Evolutionary conservation across 305 asterid genomes (phyloP), one percentile per base, ranked within the genome.

Genomic region (Coffea humblotiana): DNA sequence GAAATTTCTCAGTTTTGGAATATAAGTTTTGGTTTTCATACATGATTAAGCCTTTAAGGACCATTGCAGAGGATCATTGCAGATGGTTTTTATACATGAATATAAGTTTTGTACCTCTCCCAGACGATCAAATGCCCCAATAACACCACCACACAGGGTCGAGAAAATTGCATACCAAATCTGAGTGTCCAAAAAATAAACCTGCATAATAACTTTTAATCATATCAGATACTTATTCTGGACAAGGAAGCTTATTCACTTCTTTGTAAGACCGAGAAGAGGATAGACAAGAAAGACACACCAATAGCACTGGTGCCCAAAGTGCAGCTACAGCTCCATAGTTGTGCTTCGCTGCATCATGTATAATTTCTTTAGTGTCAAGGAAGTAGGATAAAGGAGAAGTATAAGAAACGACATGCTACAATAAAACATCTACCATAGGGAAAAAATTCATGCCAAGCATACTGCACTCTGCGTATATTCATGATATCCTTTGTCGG

Each of bases 381-480:
- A 49, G 45, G 48, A 63, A 64, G 51, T 47, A 18, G 66, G 71
- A 40, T 40, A 40, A 74, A 54, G 65, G 65, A 73, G 32, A 64
- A 83, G 77, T 73, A 58, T 81, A 82, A 48, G 71, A 45, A 77
- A 45, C 60, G 72, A 77, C 35, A 83, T 75, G 21, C 3, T 12
- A 69, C 56, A 40, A 5, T 79, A 72, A 73, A 72, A 84, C 82
- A 75, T 89, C n/a, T 14, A 92, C 99, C 98, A 80, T 92, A 35
- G 40, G 99, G 99, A 84, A 96, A 92, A 83, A 94, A 88, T 86
- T 96, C 98, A 43, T 96, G 99, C 99, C 99, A 96, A 86, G 93
- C 88, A 88, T 93, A 96, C 58, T 87, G 93, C 85, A 94, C 91
- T 32, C 54, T 92, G 66, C 72, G 89, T 85, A 96, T 96, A 80